These are phyloP conservation scores for Salix purpurea DNA, from an alignment of 345 rosid species.

Conservation along the genomic window DNA sequence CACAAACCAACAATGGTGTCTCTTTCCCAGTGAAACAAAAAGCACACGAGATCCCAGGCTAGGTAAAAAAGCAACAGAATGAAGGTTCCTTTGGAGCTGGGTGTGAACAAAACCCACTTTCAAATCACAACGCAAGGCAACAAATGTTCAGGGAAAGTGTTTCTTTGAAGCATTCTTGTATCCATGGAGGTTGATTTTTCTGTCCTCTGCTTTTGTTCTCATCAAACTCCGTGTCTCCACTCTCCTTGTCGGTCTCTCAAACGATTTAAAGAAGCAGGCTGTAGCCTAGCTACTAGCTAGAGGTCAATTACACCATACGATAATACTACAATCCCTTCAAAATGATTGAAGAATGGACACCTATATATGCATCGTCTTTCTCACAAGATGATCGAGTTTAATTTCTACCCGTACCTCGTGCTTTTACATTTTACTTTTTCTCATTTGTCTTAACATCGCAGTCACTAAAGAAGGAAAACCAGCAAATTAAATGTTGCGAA, in stretches of 20 bases:
- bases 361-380: neutral
- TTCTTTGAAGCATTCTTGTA: conserved; percentile 16
- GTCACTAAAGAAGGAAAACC: neutral
- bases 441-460: neutral
- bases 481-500: neutral
- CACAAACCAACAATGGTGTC: conserved; percentile 17
- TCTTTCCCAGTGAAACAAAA: conserved; percentile 8
- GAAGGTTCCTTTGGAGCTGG: conserved; percentile 10
- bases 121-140: conserved; percentile 11
- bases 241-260: neutral
- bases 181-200: neutral
- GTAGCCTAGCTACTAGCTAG: neutral
- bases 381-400: too few species aligned
- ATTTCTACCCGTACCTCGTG: neutral
- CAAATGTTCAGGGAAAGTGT: conserved; percentile 17
- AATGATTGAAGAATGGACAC: neutral
- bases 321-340: too few species aligned
- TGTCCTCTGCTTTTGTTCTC: neutral
- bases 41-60: neutral
- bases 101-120: conserved; percentile 4
- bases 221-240: neutral
- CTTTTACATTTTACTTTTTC: too few species aligned
- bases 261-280: neutral
- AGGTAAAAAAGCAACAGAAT: conserved; percentile 9
- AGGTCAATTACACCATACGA: too few species aligned